Evolutionary conservation across 768 basidiomycete species (phyloP).

Genomic region (Fomitopsis serialis): DNA sequence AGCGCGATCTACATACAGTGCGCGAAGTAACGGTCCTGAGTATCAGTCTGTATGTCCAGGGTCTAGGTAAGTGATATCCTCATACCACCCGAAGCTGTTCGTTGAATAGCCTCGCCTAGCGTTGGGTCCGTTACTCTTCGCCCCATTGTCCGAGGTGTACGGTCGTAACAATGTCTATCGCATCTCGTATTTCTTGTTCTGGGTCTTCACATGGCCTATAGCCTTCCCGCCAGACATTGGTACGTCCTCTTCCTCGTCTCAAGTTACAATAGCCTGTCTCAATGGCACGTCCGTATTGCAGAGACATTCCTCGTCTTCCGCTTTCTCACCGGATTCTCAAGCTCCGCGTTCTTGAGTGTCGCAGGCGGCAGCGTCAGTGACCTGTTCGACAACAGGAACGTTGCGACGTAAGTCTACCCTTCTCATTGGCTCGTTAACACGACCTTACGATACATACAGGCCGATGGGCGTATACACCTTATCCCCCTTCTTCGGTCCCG

Average conservation of each 20-base stretch:
- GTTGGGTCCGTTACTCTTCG: constrained; percentile 24
- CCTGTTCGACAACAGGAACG: constrained; percentile 46
- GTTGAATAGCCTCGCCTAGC: neutral
- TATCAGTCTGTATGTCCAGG: constrained; percentile 40
- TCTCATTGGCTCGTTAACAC: neutral
- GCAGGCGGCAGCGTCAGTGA: constrained; percentile 59
- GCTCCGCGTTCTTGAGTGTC: constrained; percentile 55
- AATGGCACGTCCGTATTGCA: constrained; percentile 15
- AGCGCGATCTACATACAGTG: constrained; percentile 46
- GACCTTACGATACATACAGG: constrained; percentile 20
- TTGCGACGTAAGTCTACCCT: constrained; percentile 46
- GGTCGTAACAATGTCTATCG: constrained; percentile 60
- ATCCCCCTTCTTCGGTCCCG: constrained; percentile 52
- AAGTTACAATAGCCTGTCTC: neutral
- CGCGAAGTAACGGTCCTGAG: constrained; percentile 44
- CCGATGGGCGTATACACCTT: constrained; percentile 55
- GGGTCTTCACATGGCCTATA: constrained; percentile 62
- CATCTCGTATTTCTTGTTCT: constrained; percentile 53
- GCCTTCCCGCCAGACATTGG: constrained; percentile 68
- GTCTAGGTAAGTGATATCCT: constrained; percentile 22
- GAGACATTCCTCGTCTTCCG: constrained; percentile 61
- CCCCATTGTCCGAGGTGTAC: constrained; percentile 44
- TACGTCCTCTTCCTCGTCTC: constrained; percentile 24
- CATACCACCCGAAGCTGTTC: neutral
- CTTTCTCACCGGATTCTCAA: constrained; percentile 49